A percentile compares a stretch with the other conserved stretches of the same genome.
Conservation (phyloP, 2,329 filamentous ascomycete genomes). For the Colletotrichum sojae region DNA sequence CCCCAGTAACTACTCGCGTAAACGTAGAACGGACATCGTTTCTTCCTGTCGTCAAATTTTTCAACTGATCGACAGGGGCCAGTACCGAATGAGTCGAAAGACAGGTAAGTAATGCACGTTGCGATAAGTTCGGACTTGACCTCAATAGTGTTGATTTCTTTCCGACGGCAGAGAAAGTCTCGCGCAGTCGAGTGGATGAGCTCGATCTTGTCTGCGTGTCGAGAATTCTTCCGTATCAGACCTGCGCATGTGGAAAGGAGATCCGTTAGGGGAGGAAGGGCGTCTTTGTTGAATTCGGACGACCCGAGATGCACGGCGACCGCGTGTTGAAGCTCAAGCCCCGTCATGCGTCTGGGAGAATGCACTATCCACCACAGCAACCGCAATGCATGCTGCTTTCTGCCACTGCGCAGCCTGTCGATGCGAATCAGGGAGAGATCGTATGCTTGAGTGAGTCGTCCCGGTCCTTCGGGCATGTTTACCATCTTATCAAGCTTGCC, state of each 20-base stretch:
- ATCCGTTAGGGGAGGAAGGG: not conserved
- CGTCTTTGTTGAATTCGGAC: not conserved
- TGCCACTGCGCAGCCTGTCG: not conserved
- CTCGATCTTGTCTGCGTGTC: not conserved
- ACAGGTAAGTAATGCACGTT: not conserved
- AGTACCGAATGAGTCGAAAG: not conserved
- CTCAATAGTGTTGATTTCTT: not conserved
- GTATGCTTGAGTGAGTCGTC: not conserved
- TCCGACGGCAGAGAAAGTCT: not conserved
- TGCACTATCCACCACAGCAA: not conserved
- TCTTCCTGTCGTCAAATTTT: not conserved
- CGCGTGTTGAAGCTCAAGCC: not conserved
- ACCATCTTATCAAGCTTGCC: not conserved
- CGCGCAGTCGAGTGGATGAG: not conserved
- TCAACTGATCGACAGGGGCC: not conserved
- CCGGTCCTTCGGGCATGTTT: not conserved
- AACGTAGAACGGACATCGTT: not conserved
- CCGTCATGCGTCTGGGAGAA: not conserved
- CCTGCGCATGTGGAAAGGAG: not conserved
- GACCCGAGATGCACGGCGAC: not conserved
- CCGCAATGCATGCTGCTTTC: not conserved
- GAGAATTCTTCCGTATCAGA: not conserved
- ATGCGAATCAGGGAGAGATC: not conserved
- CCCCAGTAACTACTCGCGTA: not conserved
- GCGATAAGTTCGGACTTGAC: not conserved